Base-by-base conservation (phyloP, 805 yeast genomes). In the Nematodospora valgi region DNA sequence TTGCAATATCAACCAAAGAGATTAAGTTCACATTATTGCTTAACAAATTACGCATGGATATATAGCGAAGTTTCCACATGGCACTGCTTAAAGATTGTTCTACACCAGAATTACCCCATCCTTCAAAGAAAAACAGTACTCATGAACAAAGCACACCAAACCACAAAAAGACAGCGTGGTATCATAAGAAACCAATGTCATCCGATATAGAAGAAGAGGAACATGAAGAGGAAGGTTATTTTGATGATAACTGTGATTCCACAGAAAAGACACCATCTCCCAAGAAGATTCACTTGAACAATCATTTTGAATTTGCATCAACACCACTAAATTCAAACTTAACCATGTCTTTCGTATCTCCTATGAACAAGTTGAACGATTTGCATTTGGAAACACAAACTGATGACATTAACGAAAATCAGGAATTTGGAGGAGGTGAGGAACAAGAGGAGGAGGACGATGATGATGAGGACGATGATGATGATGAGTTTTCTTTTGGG, bases 321-420 rank as follows among this genome's bases (percentile, higher is more conserved):
- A 44, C 48, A 5, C 48, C 48, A 2, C 30, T 44, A 20, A 48
- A 48, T 20, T 36, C 42, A 18, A 49, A 45, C 17, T 32, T 39
- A 19, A 47, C 45, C 30, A 30, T 46, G 10, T 43, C 53, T 12
- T 51, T 55, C 32, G 27, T 56, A 14, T 64, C 70, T 6, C 72
- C 72, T 12, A 55, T 64, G 37, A 55, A 52, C 30, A 53, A 55
- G 35, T 51, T 66, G 18, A 58, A 61, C 38, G 53, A 58, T 23
- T 45, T 66, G 17, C 64, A 65, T 38, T 32, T 62, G 12, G 52
- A 52, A 32, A 42, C 52, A 6, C 44, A 41, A 22, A 34, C 46
- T 3, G 40, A 41, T n/a, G 52, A 48, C 26, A 32, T 37, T 21
- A 23, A 34, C n/a, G 46, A 43, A 24, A 40, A 34, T 24, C 35